phyloP scores from a whole-genome alignment of 306 rosid species.

The Pachyrhizus erosus region DNA sequence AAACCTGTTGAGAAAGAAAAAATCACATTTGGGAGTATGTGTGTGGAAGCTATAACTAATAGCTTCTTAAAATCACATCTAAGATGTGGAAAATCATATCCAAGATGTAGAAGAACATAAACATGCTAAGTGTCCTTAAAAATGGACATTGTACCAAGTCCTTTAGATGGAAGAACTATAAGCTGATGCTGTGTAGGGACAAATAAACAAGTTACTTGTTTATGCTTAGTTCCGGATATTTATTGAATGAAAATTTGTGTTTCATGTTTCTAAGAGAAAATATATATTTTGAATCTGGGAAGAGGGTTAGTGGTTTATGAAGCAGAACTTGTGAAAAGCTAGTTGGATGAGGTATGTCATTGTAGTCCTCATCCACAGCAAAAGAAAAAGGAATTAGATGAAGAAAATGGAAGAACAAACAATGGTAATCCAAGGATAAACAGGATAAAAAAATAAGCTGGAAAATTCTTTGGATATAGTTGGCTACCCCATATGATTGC shows the following conservation, averaged over 20 bases:
- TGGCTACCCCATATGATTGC: background rate
- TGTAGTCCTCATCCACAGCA: background rate
- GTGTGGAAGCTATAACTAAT: too few species aligned
- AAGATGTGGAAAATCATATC: too few species aligned
- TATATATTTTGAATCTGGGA: background rate
- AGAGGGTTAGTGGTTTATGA: background rate
- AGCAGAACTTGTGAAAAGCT: background rate
- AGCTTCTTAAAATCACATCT: too few species aligned
- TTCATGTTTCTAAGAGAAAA: background rate
- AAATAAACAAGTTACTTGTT: background rate
- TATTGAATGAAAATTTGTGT: background rate
- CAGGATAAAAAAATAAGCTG: background rate
- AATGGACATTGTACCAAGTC: background rate
- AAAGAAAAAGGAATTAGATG: background rate
- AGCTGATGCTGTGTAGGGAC: conserved; percentile 13
- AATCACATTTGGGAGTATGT: too few species aligned
- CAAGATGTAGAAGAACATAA: too few species aligned
- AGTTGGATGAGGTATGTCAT: background rate
- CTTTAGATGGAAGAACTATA: background rate
- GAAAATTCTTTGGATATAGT: background rate
- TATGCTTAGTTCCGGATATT: background rate
- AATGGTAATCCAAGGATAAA: background rate
- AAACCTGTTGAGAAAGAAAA: too few species aligned
- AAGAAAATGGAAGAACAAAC: background rate
- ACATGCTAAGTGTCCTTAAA: too few species aligned